Evolutionary conservation across 2,329 filamentous ascomycete species (phyloP).

Genomic region (Neobulgaria alba): DNA sequence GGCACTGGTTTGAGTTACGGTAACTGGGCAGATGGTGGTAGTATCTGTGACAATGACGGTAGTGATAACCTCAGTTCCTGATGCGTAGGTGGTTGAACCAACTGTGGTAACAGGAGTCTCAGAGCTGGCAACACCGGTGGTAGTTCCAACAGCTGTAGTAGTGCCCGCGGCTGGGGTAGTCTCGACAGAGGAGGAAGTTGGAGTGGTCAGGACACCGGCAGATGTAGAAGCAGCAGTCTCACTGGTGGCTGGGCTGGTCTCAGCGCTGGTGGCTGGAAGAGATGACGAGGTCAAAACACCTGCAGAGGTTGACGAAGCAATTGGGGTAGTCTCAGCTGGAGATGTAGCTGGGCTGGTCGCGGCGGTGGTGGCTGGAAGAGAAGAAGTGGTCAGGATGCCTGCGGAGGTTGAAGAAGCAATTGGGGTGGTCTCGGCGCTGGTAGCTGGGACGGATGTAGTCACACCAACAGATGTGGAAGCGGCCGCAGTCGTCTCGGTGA

Average conservation of each 20-base stretch:
- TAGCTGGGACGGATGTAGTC: neutral
- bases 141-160: constrained; percentile 11
- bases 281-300: neutral
- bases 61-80: constrained; percentile 16
- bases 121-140: constrained; percentile 8
- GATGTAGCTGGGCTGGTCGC: too few species aligned
- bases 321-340: neutral
- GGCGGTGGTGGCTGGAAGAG: neutral
- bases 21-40: constrained; percentile 27
- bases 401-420: neutral
- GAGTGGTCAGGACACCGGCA: neutral
- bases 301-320: neutral
- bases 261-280: neutral
- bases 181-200: neutral
- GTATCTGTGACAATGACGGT: constrained; percentile 17
- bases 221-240: neutral
- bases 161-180: neutral
- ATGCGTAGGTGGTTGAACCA: constrained; percentile 5
- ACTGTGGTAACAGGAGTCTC: constrained; percentile 8
- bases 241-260: neutral
- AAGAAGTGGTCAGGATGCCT: neutral
- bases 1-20: constrained; percentile 14
- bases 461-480: neutral
- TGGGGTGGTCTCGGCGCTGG: neutral
- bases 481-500: constrained; percentile 3